Conservation (phyloP, 2,329 filamentous ascomycete genomes). For the Clarireedia sp. region DNA sequence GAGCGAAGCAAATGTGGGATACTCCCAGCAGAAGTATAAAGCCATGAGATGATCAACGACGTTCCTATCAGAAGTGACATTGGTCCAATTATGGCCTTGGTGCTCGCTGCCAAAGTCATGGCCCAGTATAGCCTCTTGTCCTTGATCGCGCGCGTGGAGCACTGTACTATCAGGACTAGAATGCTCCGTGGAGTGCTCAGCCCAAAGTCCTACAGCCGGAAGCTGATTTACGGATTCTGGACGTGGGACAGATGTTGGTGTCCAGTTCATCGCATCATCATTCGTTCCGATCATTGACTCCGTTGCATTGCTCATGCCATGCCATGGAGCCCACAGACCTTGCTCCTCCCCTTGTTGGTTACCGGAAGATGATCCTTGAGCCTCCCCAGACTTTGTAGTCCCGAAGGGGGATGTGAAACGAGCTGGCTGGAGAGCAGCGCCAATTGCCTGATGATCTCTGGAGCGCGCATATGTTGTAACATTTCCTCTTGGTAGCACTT, state of each 20-base stretch:
- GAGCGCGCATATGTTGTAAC: slow-evolving; percentile 25
- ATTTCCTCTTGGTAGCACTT: slow-evolving; percentile 14
- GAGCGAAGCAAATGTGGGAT: slow-evolving; percentile 64
- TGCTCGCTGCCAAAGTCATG: slow-evolving; percentile 48
- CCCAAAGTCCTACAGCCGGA: slow-evolving; percentile 37
- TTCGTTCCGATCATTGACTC: neutral
- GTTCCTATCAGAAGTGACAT: slow-evolving; percentile 46
- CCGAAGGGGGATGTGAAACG: slow-evolving; percentile 39
- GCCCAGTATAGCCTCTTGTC: slow-evolving; percentile 46
- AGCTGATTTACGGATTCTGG: slow-evolving; percentile 36
- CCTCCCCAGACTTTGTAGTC: slow-evolving; percentile 40
- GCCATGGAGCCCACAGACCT: neutral
- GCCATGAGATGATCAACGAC: slow-evolving; percentile 56
- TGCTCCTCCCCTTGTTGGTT: slow-evolving; percentile 3
- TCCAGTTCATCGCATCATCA: slow-evolving; percentile 28
- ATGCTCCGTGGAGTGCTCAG: slow-evolving; percentile 5
- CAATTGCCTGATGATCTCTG: slow-evolving; percentile 30
- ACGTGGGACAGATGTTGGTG: slow-evolving; percentile 10
- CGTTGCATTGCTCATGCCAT: neutral
- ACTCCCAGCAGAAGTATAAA: slow-evolving; percentile 67
- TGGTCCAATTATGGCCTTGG: slow-evolving; percentile 60
- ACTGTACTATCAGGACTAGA: slow-evolving; percentile 12
- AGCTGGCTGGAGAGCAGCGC: slow-evolving; percentile 23
- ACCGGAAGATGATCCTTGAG: slow-evolving; percentile 10
- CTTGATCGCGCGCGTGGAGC: slow-evolving; percentile 35